These are phyloP conservation scores for Zhuliangozyma parablackwelliae DNA, from an alignment of 1,139 yeast species.

Conservation along the genomic window DNA sequence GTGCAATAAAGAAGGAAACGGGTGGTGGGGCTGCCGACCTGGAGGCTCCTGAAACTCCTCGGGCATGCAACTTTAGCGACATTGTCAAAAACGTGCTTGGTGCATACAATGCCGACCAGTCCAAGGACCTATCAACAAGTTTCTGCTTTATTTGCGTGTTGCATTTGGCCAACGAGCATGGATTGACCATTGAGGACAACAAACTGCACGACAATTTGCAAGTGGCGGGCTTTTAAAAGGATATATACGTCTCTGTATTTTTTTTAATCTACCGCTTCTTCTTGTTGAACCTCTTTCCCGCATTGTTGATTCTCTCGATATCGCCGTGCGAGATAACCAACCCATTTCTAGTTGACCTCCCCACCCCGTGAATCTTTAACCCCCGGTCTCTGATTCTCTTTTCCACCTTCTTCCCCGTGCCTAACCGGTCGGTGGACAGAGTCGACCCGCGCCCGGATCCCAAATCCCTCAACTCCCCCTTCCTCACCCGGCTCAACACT, in stretches of 20 bases:
- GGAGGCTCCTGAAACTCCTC: slow-evolving; percentile 1
- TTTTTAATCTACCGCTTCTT: slow-evolving; percentile 3
- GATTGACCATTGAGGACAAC: slow-evolving; percentile 57
- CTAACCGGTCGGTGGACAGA: slow-evolving; percentile 52
- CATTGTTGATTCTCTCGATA: slow-evolving; percentile 43
- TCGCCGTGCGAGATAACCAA: slow-evolving; percentile 69
- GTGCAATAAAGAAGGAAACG: slow-evolving; percentile 33
- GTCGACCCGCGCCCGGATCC: slow-evolving; percentile 54
- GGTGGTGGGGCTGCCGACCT: neutral
- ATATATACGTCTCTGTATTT: neutral
- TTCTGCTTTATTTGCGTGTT: slow-evolving; percentile 80
- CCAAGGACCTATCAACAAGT: slow-evolving; percentile 75
- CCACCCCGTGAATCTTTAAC: slow-evolving; percentile 64
- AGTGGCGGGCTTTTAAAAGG: slow-evolving; percentile 30
- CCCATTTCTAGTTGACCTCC: slow-evolving; percentile 78
- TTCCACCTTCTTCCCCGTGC: slow-evolving; percentile 37
- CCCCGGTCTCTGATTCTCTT: slow-evolving; percentile 65
- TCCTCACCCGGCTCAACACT: slow-evolving; percentile 59
- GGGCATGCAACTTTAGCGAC: slow-evolving; percentile 38
- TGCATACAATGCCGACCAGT: slow-evolving; percentile 48
- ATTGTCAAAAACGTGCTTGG: slow-evolving; percentile 49
- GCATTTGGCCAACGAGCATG: slow-evolving; percentile 88
- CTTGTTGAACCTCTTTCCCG: slow-evolving; percentile 2
- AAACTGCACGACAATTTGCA: slow-evolving; percentile 54
- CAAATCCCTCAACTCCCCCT: slow-evolving; percentile 59